A percentile compares a stretch with the other conserved stretches of the same genome.
phyloP scores from a whole-genome alignment of 2,329 filamentous ascomycete species.

The Drechmeria coniospora region DNA sequence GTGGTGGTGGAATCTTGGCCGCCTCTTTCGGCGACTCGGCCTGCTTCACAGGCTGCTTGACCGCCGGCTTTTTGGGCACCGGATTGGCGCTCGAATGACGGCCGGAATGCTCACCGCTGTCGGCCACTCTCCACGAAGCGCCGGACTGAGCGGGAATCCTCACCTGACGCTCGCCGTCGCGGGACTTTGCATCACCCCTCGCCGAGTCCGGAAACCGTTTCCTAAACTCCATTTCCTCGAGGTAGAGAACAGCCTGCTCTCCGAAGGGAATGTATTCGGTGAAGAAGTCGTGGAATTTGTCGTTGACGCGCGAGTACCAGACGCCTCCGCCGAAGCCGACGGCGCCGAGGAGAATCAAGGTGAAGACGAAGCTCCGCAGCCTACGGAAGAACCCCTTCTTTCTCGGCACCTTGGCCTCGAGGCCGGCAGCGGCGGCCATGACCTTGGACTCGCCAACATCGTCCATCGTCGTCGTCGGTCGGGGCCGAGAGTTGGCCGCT shows the following conservation, averaged over 20 bases:
- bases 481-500: slow-evolving; percentile 4
- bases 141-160: slow-evolving; percentile 78
- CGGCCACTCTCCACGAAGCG: slow-evolving; percentile 62
- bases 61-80: slow-evolving; percentile 12
- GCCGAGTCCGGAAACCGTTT: slow-evolving; percentile 54
- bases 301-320: slow-evolving; percentile 82
- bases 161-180: slow-evolving; percentile 52
- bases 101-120: slow-evolving; percentile 38
- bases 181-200: slow-evolving; percentile 26
- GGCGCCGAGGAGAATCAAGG: slow-evolving; percentile 59
- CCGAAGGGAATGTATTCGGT: slow-evolving; percentile 92
- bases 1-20: slow-evolving; percentile 9
- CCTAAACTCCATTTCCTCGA: slow-evolving; percentile 88
- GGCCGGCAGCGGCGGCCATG: slow-evolving; percentile 3
- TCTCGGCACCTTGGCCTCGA: slow-evolving; percentile 16
- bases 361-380: slow-evolving; percentile 63
- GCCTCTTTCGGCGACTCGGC: slow-evolving; percentile 18
- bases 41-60: slow-evolving; percentile 10
- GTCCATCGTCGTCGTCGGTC: slow-evolving; percentile 6
- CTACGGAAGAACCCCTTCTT: slow-evolving; percentile 55
- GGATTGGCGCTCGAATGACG: slow-evolving; percentile 46
- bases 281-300: slow-evolving; percentile 99
- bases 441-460: slow-evolving; percentile 6
- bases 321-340: slow-evolving; percentile 77
- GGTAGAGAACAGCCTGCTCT: slow-evolving; percentile 85